These are phyloP conservation scores for Saprolegnia parasitica DNA, from an alignment of 352 stramenopile genomes.

Conservation along the genomic window DNA sequence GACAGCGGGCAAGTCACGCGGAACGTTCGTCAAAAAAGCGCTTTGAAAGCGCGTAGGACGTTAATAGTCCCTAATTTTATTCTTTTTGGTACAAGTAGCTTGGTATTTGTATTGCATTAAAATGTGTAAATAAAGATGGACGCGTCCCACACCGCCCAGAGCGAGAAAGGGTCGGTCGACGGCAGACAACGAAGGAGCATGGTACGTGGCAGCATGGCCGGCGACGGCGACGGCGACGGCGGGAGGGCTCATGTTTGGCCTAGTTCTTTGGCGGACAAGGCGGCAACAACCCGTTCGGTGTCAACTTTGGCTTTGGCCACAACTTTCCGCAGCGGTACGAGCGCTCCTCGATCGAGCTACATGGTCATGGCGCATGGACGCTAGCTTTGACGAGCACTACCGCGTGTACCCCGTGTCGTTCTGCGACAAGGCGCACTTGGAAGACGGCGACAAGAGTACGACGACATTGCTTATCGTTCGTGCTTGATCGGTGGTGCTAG, in stretches of 20 bases:
- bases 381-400: constrained; percentile 83
- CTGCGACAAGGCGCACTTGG: constrained; percentile 80
- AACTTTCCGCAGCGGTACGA: constrained; percentile 66
- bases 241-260: too few relatives aligned
- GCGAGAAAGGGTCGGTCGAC: not conserved
- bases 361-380: constrained; percentile 5
- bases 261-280: constrained; percentile 56
- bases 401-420: constrained; percentile 84
- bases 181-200: not conserved
- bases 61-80: not conserved
- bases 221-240: too few relatives aligned
- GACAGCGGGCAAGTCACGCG: not conserved
- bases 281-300: constrained; percentile 68
- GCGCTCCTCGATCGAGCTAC: not conserved
- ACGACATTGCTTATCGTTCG: constrained; percentile 20
- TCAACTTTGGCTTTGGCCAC: constrained; percentile 69
- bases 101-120: not conserved
- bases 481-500: constrained; percentile 33
- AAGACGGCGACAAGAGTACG: constrained; percentile 86
- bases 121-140: not conserved
- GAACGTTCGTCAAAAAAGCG: too few relatives aligned
- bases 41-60: not conserved
- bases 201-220: not conserved
- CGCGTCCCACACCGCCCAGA: not conserved
- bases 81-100: not conserved